Evolutionary conservation across 2,329 filamentous ascomycete species (phyloP).

Genomic region (Pseudovirgaria hyperparasitica): DNA sequence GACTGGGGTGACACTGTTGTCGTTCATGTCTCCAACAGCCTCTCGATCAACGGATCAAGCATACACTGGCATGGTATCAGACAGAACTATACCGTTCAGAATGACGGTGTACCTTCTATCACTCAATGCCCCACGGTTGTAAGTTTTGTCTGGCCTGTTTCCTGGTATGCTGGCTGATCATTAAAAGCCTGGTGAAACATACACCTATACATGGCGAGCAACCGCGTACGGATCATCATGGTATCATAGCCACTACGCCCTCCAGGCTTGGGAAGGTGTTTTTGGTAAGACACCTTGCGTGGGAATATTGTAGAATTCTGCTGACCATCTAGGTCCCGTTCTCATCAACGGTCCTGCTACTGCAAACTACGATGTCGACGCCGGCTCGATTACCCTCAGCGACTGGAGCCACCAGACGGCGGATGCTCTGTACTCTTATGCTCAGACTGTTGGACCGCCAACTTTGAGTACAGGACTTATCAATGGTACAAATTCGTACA

Average conservation of each 20-base stretch:
- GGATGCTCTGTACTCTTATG: slow-evolving; percentile 10
- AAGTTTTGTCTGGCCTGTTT: slow-evolving; percentile 1
- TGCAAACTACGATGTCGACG: slow-evolving; percentile 25
- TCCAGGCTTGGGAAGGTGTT: slow-evolving; percentile 26
- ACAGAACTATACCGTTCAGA: slow-evolving; percentile 15
- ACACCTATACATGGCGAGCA: slow-evolving; percentile 35
- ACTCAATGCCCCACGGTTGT: slow-evolving; percentile 6
- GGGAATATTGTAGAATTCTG: slow-evolving; percentile 7
- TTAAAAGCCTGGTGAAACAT: slow-evolving; percentile 7
- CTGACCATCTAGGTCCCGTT: slow-evolving; percentile 16
- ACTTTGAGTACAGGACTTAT: slow-evolving; percentile 10
- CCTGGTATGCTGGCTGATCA: slow-evolving; percentile 1
- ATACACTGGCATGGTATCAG: too few relatives aligned
- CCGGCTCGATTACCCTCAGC: slow-evolving; percentile 18
- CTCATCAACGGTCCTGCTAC: slow-evolving; percentile 27
- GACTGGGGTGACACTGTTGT: slow-evolving; percentile 28
- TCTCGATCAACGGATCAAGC: slow-evolving; percentile 26
- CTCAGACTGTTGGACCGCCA: slow-evolving; percentile 9
- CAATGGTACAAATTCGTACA: slow-evolving; percentile 11
- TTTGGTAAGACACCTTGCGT: slow-evolving; percentile 12
- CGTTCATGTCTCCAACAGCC: slow-evolving; percentile 22
- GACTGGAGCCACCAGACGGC: slow-evolving; percentile 18
- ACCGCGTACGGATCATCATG: slow-evolving; percentile 43
- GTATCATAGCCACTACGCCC: slow-evolving; percentile 51
- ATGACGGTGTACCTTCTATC: slow-evolving; percentile 1